These are phyloP conservation scores for Teunomyces gatunensis DNA, from an alignment of 805 yeast genomes.

Conservation along the genomic window DNA sequence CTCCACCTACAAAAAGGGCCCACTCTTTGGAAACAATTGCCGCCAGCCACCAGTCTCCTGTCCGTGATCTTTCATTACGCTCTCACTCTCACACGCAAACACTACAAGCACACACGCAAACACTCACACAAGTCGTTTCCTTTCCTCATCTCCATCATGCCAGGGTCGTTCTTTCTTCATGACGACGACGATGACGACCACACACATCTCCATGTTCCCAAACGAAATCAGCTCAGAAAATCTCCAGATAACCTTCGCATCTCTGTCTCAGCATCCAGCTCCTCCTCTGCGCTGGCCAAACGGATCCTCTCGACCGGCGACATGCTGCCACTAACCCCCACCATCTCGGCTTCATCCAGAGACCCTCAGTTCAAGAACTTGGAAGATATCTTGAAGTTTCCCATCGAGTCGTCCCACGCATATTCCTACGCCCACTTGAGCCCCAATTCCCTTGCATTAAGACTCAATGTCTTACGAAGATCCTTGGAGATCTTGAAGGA, in stretches of 20 bases:
- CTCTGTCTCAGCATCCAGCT: neutral
- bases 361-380: constrained; percentile 10
- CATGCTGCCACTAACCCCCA: neutral
- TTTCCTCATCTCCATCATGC: constrained; percentile 1
- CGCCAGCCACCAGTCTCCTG: no score
- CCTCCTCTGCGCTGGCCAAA: neutral
- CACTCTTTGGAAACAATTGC: neutral
- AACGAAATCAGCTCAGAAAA: constrained; percentile 1
- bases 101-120: no score
- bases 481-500: constrained; percentile 72
- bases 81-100: no score
- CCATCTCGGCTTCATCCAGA: neutral
- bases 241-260: neutral
- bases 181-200: constrained; percentile 8
- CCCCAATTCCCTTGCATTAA: constrained; percentile 73
- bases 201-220: constrained; percentile 5
- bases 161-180: constrained; percentile 7
- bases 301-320: neutral
- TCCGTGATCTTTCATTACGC: no score
- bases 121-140: no score
- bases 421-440: constrained; percentile 82
- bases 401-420: constrained; percentile 78
- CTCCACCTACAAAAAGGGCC: neutral
- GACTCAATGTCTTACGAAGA: constrained; percentile 71
- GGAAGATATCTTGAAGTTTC: constrained; percentile 55